A percentile compares a stretch with the other conserved stretches of the same genome.
phyloP scores from a whole-genome alignment of 1,139 yeast species.

The Geotrichum cucujoidarum region DNA sequence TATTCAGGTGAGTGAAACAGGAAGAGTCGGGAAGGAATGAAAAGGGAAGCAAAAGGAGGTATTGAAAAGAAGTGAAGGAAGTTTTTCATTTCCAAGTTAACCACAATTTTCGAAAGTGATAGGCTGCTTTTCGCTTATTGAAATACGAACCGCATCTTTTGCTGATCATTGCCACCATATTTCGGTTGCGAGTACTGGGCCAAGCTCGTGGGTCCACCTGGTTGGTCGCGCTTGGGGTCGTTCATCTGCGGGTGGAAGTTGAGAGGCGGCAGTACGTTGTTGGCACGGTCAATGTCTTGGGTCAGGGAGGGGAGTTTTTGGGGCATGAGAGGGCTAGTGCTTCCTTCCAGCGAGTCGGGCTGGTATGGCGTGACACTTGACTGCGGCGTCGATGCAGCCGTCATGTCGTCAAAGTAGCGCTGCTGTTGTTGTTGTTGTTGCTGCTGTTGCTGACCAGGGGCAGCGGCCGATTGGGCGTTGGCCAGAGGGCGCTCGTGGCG shows the following conservation, averaged over 20 bases:
- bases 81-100: too few species aligned
- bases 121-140: too few species aligned
- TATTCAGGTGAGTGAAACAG: too few species aligned
- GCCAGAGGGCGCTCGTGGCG: neutral
- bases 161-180: neutral
- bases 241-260: slow-evolving; percentile 3
- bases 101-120: too few species aligned
- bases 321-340: neutral
- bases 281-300: neutral
- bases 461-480: neutral
- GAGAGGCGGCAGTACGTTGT: slow-evolving; percentile 11
- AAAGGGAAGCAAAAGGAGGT: too few species aligned
- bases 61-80: too few species aligned
- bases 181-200: slow-evolving; percentile 7
- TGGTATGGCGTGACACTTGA: neutral
- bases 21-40: too few species aligned
- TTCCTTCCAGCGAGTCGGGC: neutral
- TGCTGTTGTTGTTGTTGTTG: neutral
- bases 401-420: neutral
- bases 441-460: neutral
- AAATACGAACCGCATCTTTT: too few species aligned
- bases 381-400: neutral
- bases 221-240: neutral
- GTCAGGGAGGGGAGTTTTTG: slow-evolving; percentile 1
- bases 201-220: slow-evolving; percentile 4